Percentiles rank a stretch among this genome's conserved stretches.
Conservation (phyloP, 2,329 filamentous ascomycete genomes). For the Fusarium sp. region DNA sequence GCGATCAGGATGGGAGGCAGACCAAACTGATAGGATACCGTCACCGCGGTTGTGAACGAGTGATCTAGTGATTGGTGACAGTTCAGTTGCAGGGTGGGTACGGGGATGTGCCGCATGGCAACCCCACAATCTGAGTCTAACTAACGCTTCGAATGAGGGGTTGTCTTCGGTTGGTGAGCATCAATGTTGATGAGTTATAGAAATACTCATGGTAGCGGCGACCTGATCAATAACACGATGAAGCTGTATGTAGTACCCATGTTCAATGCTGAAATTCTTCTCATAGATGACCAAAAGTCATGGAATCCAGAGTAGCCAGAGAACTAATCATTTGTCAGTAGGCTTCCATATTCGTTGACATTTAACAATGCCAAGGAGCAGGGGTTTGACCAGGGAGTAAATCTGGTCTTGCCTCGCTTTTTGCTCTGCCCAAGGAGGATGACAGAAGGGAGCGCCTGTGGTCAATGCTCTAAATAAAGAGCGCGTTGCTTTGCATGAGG, state of each 20-base stretch:
- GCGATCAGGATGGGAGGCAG: constrained; percentile 26
- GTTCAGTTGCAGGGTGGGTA: constrained; percentile 24
- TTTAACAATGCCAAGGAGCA: constrained; percentile 32
- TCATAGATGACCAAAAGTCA: not conserved
- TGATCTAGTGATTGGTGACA: constrained; percentile 39
- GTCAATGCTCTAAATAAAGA: not conserved
- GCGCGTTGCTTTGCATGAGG: constrained; percentile 13
- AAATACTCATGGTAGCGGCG: not conserved
- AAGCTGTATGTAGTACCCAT: not conserved
- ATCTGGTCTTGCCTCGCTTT: constrained; percentile 8
- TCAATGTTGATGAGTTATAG: not conserved
- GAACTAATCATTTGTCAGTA: not conserved
- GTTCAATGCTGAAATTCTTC: not conserved
- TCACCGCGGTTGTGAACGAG: constrained; percentile 38
- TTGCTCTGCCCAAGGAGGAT: not conserved
- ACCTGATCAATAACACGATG: not conserved
- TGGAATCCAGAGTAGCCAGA: not conserved
- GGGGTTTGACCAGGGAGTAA: constrained; percentile 10
- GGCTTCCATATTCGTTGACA: constrained; percentile 10
- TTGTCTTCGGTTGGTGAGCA: constrained; percentile 8
- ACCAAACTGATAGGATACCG: constrained; percentile 45
- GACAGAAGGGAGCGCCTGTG: not conserved
- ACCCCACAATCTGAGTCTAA: constrained; percentile 36
- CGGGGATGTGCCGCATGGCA: constrained; percentile 40
- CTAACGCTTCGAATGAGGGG: constrained; percentile 30